A percentile compares a stretch with the other conserved stretches of the same genome.
phyloP scores from a whole-genome alignment of 768 basidiomycete species.

The Favolaschia claudopus region DNA sequence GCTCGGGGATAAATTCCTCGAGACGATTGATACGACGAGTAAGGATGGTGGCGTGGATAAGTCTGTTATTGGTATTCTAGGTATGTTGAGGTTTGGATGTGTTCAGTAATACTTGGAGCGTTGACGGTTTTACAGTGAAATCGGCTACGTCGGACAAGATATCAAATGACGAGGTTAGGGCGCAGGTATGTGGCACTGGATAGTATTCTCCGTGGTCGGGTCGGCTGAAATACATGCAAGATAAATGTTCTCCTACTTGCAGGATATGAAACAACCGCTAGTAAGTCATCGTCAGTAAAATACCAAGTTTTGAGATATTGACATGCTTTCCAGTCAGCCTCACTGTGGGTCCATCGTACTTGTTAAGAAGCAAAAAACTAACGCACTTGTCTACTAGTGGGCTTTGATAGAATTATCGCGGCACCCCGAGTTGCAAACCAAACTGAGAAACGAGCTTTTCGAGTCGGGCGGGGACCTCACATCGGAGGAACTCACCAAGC shows the following conservation, averaged over 20 bases:
- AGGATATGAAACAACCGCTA: slow-evolving; percentile 12
- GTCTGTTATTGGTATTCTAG: slow-evolving; percentile 6
- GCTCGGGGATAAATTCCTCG: slow-evolving; percentile 3
- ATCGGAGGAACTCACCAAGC: background rate
- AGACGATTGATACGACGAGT: background rate
- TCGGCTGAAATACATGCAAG: background rate
- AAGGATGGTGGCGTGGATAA: slow-evolving; percentile 1
- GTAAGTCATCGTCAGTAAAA: background rate
- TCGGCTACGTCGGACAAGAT: background rate
- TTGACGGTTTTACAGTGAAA: background rate
- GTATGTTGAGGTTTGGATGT: too few species aligned
- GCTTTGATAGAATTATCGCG: slow-evolving; percentile 43
- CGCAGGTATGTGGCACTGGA: background rate
- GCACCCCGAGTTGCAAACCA: slow-evolving; percentile 37
- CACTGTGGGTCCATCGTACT: too few species aligned
- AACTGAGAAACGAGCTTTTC: slow-evolving; percentile 40
- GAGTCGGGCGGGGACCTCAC: background rate
- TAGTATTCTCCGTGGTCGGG: background rate
- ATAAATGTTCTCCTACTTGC: slow-evolving; percentile 10
- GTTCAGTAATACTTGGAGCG: too few species aligned
- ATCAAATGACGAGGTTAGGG: slow-evolving; percentile 5
- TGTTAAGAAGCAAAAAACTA: too few species aligned
- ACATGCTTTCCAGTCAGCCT: slow-evolving; percentile 4
- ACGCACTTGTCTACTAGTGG: too few species aligned
- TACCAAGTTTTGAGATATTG: too few species aligned